These are phyloP conservation scores for Vitis hybrid DNA, from an alignment of 177 flowering plant species.

Conservation along the genomic window DNA sequence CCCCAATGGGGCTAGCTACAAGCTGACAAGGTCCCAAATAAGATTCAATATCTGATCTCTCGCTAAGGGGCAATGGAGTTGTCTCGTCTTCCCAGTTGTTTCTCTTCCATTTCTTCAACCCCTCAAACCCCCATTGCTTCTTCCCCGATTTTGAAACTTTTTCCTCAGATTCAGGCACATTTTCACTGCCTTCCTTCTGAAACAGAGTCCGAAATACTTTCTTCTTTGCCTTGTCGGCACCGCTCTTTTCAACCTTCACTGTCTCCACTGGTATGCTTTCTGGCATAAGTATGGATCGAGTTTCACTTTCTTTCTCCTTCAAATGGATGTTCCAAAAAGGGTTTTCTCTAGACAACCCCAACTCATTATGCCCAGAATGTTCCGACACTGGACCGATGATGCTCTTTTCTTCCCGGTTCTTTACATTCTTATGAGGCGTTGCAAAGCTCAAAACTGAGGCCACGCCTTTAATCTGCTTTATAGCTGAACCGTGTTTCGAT, in stretches of 20 bases:
- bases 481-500: constrained; percentile 44
- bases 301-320: constrained; percentile 39
- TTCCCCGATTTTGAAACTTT: constrained; percentile 45
- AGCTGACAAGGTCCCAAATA: constrained; percentile 32
- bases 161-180: constrained; percentile 27
- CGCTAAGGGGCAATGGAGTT: constrained; percentile 52
- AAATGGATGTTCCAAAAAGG: constrained; percentile 43
- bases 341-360: constrained; percentile 33
- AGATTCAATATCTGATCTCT: constrained; percentile 45
- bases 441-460: constrained; percentile 53
- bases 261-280: constrained; percentile 36
- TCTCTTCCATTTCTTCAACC: constrained; percentile 75
- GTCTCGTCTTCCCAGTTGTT: constrained; percentile 57
- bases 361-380: constrained; percentile 12
- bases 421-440: constrained; percentile 41
- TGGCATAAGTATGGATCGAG: constrained; percentile 61
- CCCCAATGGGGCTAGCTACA: constrained; percentile 51
- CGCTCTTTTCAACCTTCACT: constrained; percentile 24
- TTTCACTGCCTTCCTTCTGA: constrained; percentile 35
- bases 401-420: constrained; percentile 37
- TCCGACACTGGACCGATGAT: constrained; percentile 16
- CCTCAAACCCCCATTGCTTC: constrained; percentile 70
- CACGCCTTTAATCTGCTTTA: constrained; percentile 70
- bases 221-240: constrained; percentile 42
- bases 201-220: constrained; percentile 52